Percentiles rank a stretch among this genome's conserved stretches.
phyloP scores from a whole-genome alignment of 2,329 filamentous ascomycete genomes.

The Cercospora sojina region DNA sequence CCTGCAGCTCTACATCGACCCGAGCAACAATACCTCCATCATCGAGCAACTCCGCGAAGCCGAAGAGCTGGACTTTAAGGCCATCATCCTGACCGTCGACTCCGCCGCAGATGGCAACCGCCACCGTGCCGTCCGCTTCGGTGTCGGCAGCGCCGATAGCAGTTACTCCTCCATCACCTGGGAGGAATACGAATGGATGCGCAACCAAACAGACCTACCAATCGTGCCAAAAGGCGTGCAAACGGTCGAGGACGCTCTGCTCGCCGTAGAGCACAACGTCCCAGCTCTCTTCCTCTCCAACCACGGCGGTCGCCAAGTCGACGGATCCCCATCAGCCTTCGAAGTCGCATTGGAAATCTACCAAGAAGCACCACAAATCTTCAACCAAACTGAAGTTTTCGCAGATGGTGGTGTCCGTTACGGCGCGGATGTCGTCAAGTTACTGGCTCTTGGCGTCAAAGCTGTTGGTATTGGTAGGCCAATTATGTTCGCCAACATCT shows the following conservation, averaged over 20 bases:
- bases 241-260: slow-evolving; percentile 41
- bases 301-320: slow-evolving; percentile 56
- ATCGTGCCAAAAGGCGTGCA: slow-evolving; percentile 45
- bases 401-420: slow-evolving; percentile 44
- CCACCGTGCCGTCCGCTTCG: slow-evolving; percentile 63
- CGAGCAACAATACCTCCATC: slow-evolving; percentile 34
- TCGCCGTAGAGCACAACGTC: slow-evolving; percentile 44
- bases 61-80: slow-evolving; percentile 40
- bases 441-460: slow-evolving; percentile 43
- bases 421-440: slow-evolving; percentile 41
- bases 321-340: slow-evolving; percentile 60
- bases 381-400: slow-evolving; percentile 42
- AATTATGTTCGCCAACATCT: slow-evolving; percentile 54
- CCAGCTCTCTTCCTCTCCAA: slow-evolving; percentile 54
- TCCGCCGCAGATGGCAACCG: slow-evolving; percentile 41
- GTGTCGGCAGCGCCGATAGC: slow-evolving; percentile 55
- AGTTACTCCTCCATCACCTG: slow-evolving; percentile 73
- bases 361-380: slow-evolving; percentile 47
- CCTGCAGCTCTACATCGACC: slow-evolving; percentile 43
- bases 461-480: slow-evolving; percentile 51
- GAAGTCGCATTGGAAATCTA: slow-evolving; percentile 78
- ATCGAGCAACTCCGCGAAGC: slow-evolving; percentile 40
- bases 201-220: slow-evolving; percentile 41
- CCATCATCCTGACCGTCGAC: slow-evolving; percentile 47
- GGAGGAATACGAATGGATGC: slow-evolving; percentile 53